Percentiles rank a stretch among this genome's conserved stretches.
phyloP scores from a whole-genome alignment of 2,329 filamentous ascomycete genomes.

The Zymoseptoria tritici region DNA sequence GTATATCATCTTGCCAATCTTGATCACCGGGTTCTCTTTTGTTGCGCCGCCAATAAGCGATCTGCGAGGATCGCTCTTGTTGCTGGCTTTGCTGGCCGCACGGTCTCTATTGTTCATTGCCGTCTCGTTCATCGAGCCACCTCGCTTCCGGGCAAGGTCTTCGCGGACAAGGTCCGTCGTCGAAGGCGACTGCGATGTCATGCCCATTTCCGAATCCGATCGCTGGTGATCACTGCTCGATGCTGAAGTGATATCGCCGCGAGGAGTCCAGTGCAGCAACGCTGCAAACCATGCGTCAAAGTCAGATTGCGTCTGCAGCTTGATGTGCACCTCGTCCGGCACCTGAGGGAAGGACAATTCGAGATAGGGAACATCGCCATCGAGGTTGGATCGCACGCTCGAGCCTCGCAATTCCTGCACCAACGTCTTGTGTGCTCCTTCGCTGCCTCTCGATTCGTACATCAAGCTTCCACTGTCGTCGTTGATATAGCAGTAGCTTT shows the following conservation, averaged over 20 bases:
- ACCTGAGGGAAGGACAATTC: slow-evolving; percentile 47
- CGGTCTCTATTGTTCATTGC: slow-evolving; percentile 18
- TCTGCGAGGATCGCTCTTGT: slow-evolving; percentile 35
- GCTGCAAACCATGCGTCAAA: slow-evolving; percentile 75
- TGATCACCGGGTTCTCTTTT: slow-evolving; percentile 80
- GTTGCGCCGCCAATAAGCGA: slow-evolving; percentile 42
- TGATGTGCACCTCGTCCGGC: slow-evolving; percentile 56
- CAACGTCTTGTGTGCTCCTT: slow-evolving; percentile 57
- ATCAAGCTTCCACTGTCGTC: slow-evolving; percentile 67
- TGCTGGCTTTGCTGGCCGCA: slow-evolving; percentile 21
- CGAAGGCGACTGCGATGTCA: slow-evolving; percentile 12
- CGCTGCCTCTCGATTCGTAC: slow-evolving; percentile 63
- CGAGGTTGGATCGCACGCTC: slow-evolving; percentile 50
- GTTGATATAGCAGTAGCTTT: slow-evolving; percentile 70
- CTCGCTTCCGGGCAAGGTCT: slow-evolving; percentile 4
- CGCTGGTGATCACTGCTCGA: slow-evolving; percentile 14
- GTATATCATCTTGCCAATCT: slow-evolving; percentile 62
- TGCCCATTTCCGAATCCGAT: slow-evolving; percentile 13
- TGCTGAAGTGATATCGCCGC: slow-evolving; percentile 10
- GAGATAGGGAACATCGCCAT: slow-evolving; percentile 43
- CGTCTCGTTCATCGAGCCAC: slow-evolving; percentile 16
- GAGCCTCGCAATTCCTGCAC: slow-evolving; percentile 70
- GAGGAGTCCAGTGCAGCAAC: slow-evolving; percentile 65
- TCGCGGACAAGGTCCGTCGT: slow-evolving; percentile 3
- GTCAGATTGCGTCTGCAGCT: slow-evolving; percentile 57